A percentile compares a stretch with the other conserved stretches of the same genome.
phyloP scores from a whole-genome alignment of 2,329 filamentous ascomycete species.

The Pleurostoma richardsiae region DNA sequence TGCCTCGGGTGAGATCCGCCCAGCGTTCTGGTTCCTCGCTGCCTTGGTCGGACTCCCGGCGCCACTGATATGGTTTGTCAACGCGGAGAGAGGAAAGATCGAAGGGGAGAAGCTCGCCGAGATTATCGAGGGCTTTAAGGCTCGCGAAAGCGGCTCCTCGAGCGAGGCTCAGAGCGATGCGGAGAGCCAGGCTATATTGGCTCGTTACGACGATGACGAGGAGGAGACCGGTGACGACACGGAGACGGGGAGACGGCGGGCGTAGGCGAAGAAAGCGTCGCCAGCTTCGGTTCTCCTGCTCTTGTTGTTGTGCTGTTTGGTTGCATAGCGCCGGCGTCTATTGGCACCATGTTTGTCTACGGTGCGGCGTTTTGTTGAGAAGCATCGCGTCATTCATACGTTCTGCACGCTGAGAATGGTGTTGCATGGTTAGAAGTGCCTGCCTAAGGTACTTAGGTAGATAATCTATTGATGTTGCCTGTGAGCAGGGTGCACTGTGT shows the following conservation, averaged over 20 bases:
- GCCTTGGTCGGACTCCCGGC: slow-evolving; percentile 79
- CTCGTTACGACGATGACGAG: slow-evolving; percentile 14
- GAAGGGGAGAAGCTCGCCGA: slow-evolving; percentile 63
- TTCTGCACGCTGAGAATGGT: too few species aligned
- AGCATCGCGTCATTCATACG: too few species aligned
- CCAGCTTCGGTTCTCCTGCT: background rate
- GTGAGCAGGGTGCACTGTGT: too few species aligned
- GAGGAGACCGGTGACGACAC: slow-evolving; percentile 9
- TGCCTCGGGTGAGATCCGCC: slow-evolving; percentile 70
- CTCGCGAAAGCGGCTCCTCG: background rate
- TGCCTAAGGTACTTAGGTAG: too few species aligned
- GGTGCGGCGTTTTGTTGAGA: too few species aligned
- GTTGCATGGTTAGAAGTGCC: too few species aligned
- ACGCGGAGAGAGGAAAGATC: slow-evolving; percentile 72
- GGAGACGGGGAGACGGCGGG: background rate
- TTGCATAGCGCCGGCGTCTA: slow-evolving; percentile 18
- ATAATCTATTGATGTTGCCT: too few species aligned
- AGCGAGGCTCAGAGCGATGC: background rate
- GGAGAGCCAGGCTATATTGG: slow-evolving; percentile 8
- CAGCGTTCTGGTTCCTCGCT: slow-evolving; percentile 89
- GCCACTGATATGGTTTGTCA: slow-evolving; percentile 77
- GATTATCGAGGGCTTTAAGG: slow-evolving; percentile 49
- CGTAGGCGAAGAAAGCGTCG: background rate
- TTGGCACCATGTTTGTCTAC: too few species aligned
- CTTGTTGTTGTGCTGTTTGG: slow-evolving; percentile 3